Percentiles rank a stretch among this genome's conserved stretches.
Conservation (phyloP, 371 early-diverging fungal species). For the Saksenaea vasiformis region DNA sequence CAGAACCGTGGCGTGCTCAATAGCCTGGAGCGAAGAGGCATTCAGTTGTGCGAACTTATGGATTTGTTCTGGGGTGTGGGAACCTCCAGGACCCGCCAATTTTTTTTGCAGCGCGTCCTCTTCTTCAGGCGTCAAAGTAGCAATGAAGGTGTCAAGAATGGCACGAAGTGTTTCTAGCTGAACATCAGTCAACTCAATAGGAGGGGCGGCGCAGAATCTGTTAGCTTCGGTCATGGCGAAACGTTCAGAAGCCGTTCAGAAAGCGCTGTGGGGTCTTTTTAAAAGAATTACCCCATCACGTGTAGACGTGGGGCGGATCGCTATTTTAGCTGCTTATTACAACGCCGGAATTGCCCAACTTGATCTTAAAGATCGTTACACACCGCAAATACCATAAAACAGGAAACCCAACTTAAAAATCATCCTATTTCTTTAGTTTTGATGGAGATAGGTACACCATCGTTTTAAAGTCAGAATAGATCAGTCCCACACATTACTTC, state of each 20-base stretch:
- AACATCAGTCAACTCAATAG: constrained; percentile 26
- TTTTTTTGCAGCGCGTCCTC: constrained; percentile 29
- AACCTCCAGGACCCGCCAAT: constrained; percentile 4
- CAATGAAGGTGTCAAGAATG: constrained; percentile 49
- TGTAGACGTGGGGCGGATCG: background rate
- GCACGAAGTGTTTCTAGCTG: constrained; percentile 45
- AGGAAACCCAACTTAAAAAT: too few relatives aligned
- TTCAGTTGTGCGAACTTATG: constrained; percentile 10
- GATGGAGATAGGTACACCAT: too few relatives aligned
- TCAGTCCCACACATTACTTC: too few relatives aligned
- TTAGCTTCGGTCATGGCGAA: background rate
- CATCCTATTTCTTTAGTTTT: too few relatives aligned
- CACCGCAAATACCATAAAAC: background rate
- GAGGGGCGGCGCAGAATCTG: background rate
- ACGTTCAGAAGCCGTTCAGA: background rate
- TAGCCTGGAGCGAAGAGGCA: constrained; percentile 13
- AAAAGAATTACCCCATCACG: background rate
- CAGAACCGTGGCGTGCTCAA: constrained; percentile 14
- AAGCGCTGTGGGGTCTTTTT: background rate
- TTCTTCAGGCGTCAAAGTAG: constrained; percentile 36
- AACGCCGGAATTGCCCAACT: background rate
- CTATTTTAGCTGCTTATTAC: background rate
- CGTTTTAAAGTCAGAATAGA: too few relatives aligned
- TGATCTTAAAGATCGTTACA: background rate
- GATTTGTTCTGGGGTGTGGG: constrained; percentile 11